Conservation (phyloP, 768 basidiomycete genomes). For the Podaxis pistillaris region DNA sequence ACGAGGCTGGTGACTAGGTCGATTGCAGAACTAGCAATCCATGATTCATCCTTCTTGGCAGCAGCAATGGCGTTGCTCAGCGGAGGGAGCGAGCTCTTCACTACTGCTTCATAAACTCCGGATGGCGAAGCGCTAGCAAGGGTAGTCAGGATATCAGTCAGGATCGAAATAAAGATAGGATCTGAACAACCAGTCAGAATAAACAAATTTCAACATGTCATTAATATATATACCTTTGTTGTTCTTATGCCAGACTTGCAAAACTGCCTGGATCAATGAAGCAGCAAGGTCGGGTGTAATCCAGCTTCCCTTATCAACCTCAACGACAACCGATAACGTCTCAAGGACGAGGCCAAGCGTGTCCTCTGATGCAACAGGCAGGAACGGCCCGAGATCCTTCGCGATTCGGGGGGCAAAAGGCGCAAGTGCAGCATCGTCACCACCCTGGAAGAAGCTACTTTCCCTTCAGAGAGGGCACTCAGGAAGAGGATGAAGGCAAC, state of each 20-base stretch:
- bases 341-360: constrained; percentile 87
- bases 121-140: constrained; percentile 60
- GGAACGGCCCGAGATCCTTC: constrained; percentile 79
- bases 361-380: constrained; percentile 79
- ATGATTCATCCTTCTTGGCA: constrained; percentile 62
- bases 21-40: constrained; percentile 77
- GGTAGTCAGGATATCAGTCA: constrained; percentile 75
- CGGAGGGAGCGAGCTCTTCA: constrained; percentile 69
- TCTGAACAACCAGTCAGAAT: constrained; percentile 39
- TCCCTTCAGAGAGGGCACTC: neutral
- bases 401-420: constrained; percentile 75
- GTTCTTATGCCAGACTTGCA: constrained; percentile 86
- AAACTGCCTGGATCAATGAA: constrained; percentile 61
- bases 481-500: constrained; percentile 19
- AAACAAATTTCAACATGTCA: neutral
- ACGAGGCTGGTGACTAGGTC: constrained; percentile 77
- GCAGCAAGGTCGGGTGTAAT: constrained; percentile 62
- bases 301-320: constrained; percentile 74
- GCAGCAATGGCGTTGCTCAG: constrained; percentile 64
- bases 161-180: constrained; percentile 83
- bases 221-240: constrained; percentile 60
- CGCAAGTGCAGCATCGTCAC: constrained; percentile 55
- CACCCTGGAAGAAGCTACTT: constrained; percentile 65
- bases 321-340: constrained; percentile 75
- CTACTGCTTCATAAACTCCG: constrained; percentile 69